A percentile compares a stretch with the other conserved stretches of the same genome.
Conservation (phyloP, 192 early-diverging fungal species). For the Rhizophagus sp. region DNA sequence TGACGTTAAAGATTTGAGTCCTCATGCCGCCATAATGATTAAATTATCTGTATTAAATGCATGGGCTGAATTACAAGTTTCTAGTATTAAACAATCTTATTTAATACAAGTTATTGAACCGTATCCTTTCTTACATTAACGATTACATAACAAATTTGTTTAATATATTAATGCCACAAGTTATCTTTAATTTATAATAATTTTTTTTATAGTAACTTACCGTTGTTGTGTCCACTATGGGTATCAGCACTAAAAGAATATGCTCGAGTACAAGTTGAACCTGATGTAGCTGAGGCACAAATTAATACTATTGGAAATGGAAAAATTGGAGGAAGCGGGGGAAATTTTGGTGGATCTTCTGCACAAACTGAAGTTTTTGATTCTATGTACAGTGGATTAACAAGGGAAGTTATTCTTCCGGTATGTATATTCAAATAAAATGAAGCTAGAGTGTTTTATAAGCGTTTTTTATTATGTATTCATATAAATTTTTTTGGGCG, state of each 20-base stretch:
- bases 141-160: no score
- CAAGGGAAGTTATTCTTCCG: constrained; percentile 66
- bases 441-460: background rate
- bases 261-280: constrained; percentile 65
- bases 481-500: background rate
- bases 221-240: constrained; percentile 61
- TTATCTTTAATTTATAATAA: background rate
- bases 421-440: constrained; percentile 44
- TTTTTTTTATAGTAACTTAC: constrained; percentile 39
- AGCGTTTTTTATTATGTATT: background rate
- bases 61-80: constrained; percentile 78
- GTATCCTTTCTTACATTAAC: constrained; percentile 29
- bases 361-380: constrained; percentile 45
- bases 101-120: constrained; percentile 64
- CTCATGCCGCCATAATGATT: constrained; percentile 81
- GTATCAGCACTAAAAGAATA: constrained; percentile 61
- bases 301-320: constrained; percentile 22
- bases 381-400: constrained; percentile 65
- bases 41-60: constrained; percentile 73
- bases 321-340: background rate
- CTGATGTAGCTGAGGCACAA: constrained; percentile 45
- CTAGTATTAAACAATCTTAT: constrained; percentile 63
- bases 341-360: background rate
- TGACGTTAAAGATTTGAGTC: constrained; percentile 59
- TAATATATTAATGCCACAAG: no score